Percentiles rank a stretch among this genome's conserved stretches.
phyloP scores from a whole-genome alignment of 2,329 filamentous ascomycete genomes.

The Colletotrichum liriopes region DNA sequence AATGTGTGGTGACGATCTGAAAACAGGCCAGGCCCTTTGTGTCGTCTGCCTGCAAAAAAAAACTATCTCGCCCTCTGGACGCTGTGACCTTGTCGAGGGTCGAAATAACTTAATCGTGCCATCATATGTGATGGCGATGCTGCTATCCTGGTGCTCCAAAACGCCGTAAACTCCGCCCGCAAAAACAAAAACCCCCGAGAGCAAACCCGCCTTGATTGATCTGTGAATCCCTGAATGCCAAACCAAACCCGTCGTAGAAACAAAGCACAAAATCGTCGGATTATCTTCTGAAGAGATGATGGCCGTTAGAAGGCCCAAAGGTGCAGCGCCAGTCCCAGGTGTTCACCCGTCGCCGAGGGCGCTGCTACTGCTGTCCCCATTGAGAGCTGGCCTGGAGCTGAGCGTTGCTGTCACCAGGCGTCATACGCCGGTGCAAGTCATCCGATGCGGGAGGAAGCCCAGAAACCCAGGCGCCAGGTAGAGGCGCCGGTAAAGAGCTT shows the following conservation, averaged over 20 bases:
- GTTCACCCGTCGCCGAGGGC: background rate
- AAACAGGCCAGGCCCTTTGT: background rate
- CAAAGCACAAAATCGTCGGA: constrained; percentile 5
- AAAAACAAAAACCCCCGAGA: background rate
- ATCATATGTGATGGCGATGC: constrained; percentile 17
- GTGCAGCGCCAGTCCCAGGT: background rate
- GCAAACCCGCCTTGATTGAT: constrained; percentile 20
- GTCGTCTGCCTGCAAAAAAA: background rate
- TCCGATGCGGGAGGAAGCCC: constrained; percentile 6
- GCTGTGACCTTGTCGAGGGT: background rate
- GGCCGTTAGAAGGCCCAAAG: too few relatives aligned
- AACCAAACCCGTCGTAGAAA: constrained; percentile 11
- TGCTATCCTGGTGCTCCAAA: constrained; percentile 6
- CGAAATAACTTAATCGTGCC: constrained; percentile 12
- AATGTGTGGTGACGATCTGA: background rate
- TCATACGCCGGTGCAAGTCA: constrained; percentile 16
- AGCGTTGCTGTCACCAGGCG: background rate
- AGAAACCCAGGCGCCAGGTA: constrained; percentile 18
- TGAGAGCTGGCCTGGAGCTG: background rate
- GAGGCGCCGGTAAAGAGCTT: constrained; percentile 30
- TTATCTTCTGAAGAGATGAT: background rate
- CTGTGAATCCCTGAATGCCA: constrained; percentile 9
- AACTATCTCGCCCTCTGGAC: background rate
- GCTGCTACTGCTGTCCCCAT: constrained; percentile 22
- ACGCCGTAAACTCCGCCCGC: constrained; percentile 8